phyloP scores from a whole-genome alignment of 768 basidiomycete species.

The Naganishia randhawae region DNA sequence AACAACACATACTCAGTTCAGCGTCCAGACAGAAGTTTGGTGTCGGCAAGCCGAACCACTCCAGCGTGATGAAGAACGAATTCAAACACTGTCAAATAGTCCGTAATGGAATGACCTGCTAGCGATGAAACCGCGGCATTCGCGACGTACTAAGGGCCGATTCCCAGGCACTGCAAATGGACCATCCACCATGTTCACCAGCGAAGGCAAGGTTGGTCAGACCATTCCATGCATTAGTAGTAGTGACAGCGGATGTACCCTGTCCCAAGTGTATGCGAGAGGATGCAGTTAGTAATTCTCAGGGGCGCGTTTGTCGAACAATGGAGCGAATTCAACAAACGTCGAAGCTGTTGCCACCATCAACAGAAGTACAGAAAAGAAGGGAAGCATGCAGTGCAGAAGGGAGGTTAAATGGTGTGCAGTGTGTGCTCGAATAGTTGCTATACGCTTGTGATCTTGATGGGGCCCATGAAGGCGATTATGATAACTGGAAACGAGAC shows the following conservation, averaged over 20 bases:
- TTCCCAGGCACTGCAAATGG: slow-evolving; percentile 18
- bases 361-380: neutral
- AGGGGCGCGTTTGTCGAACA: neutral
- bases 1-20: slow-evolving; percentile 22
- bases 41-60: slow-evolving; percentile 25
- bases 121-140: neutral
- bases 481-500: too few species aligned
- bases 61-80: slow-evolving; percentile 3
- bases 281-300: neutral
- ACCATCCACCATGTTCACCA: too few species aligned
- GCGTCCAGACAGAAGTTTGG: slow-evolving; percentile 34
- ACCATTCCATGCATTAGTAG: neutral
- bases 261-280: neutral
- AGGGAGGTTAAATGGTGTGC: neutral
- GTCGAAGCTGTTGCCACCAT: neutral
- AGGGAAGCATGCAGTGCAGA: too few species aligned
- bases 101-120: too few species aligned
- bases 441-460: too few species aligned
- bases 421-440: neutral
- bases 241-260: neutral
- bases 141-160: neutral
- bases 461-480: too few species aligned
- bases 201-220: neutral
- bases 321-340: neutral
- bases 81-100: neutral